Conservation (phyloP, 2,329 filamentous ascomycete species). For the Fusarium drepaniforme region DNA sequence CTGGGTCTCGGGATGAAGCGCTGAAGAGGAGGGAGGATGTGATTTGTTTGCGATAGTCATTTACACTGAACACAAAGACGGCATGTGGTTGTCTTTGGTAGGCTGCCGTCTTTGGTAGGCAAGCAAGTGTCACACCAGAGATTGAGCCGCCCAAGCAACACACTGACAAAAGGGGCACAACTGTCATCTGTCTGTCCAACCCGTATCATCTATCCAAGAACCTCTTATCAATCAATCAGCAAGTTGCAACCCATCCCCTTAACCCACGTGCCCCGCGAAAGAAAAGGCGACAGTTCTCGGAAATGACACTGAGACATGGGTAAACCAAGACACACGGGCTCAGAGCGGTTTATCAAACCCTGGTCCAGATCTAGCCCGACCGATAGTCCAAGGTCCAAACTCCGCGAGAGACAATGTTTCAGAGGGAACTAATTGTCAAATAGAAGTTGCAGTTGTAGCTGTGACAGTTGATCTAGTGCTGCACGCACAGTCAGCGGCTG, state of each 20-base stretch:
- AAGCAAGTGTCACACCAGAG: background rate
- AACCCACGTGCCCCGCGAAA: background rate
- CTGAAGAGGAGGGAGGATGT: background rate
- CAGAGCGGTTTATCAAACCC: background rate
- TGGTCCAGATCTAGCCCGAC: background rate
- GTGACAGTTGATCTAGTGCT: background rate
- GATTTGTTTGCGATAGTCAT: background rate
- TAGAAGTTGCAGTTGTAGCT: conserved; percentile 10
- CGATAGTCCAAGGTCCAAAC: background rate
- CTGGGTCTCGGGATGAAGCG: background rate
- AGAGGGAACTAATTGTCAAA: background rate
- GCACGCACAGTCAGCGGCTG: background rate
- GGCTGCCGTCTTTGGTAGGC: background rate
- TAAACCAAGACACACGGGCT: background rate
- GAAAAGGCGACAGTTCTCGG: background rate
- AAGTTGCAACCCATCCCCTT: background rate
- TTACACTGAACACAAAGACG: background rate
- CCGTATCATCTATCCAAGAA: background rate
- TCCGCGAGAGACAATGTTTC: conserved; percentile 5
- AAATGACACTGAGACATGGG: background rate
- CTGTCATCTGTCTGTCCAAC: background rate
- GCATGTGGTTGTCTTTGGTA: background rate
- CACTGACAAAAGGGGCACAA: background rate
- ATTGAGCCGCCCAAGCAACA: background rate
- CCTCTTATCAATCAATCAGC: background rate